Evolutionary conservation across 768 basidiomycete species (phyloP).

Genomic region (Phaeotremella fagi): DNA sequence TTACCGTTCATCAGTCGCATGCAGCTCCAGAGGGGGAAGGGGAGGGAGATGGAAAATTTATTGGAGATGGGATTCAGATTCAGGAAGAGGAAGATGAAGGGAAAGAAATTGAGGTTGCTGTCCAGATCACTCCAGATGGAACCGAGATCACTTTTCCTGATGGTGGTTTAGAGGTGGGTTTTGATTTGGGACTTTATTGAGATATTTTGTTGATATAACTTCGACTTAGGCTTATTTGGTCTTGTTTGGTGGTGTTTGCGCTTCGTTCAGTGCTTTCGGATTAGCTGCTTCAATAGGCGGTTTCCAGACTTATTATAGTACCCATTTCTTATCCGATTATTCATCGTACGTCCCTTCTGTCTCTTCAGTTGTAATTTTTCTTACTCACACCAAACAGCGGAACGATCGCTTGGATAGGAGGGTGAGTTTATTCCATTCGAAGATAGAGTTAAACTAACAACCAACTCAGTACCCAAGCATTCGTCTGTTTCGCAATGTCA

Average conservation of each 20-base stretch:
- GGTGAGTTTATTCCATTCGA: conserved; percentile 6
- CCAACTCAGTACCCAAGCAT: conserved; percentile 12
- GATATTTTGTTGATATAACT: not conserved
- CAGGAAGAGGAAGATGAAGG: conserved; percentile 2
- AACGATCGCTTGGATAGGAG: conserved; percentile 25
- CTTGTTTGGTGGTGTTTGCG: conserved; percentile 1
- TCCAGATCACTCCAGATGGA: conserved; percentile 12
- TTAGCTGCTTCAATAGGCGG: conserved; percentile 19
- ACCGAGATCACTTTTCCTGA: conserved; percentile 20
- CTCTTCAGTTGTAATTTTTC: too few species aligned
- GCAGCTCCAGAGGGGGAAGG: not conserved
- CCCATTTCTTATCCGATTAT: conserved; percentile 10
- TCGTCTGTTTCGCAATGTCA: conserved; percentile 19
- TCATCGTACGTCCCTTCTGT: conserved; percentile 18
- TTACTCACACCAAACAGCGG: too few species aligned
- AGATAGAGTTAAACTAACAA: not conserved
- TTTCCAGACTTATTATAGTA: conserved; percentile 24
- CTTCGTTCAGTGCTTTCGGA: conserved; percentile 11
- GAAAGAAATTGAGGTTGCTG: conserved; percentile 1
- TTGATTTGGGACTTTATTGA: too few species aligned
- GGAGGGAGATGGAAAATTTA: not conserved
- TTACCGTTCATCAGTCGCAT: not conserved
- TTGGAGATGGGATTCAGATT: conserved; percentile 2
- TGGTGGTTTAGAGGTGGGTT: conserved; percentile 17
- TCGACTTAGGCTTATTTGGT: not conserved